phyloP scores from a whole-genome alignment of 2,329 filamentous ascomycete species.

The Colletotrichum echinochloae region DNA sequence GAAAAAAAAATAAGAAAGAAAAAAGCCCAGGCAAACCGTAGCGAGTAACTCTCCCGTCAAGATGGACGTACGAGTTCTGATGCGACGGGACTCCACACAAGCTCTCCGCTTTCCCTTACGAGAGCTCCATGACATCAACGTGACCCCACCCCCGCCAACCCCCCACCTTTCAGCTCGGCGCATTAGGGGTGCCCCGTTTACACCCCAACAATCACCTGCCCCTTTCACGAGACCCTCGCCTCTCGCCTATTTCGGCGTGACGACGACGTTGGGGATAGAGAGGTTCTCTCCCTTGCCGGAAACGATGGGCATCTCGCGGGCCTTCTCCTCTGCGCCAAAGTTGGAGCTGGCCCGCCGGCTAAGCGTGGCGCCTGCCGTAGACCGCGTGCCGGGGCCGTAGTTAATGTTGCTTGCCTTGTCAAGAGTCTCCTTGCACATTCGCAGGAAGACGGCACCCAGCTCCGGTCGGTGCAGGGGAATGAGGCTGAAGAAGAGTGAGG shows the following conservation, averaged over 20 bases:
- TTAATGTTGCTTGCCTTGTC: constrained; percentile 43
- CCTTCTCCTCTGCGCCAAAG: constrained; percentile 35
- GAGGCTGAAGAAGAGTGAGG: constrained; percentile 47
- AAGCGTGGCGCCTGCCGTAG: constrained; percentile 31
- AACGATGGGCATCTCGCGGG: constrained; percentile 36
- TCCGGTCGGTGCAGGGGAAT: constrained; percentile 47
- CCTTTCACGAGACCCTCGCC: neutral
- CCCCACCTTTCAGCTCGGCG: constrained; percentile 18
- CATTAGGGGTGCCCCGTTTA: constrained; percentile 9
- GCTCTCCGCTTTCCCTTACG: constrained; percentile 16
- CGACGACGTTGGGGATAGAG: constrained; percentile 31
- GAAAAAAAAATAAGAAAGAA: neutral
- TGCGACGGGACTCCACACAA: constrained; percentile 14
- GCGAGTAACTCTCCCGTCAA: neutral
- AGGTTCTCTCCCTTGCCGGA: constrained; percentile 32
- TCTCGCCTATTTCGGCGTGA: constrained; percentile 25
- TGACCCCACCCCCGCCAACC: constrained; percentile 25
- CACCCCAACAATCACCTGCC: neutral
- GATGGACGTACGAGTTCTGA: neutral
- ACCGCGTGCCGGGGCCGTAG: constrained; percentile 40
- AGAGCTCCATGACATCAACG: constrained; percentile 27
- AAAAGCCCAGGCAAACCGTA: neutral
- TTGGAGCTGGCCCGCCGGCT: constrained; percentile 40
- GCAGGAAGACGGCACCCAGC: constrained; percentile 45
- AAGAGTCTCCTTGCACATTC: constrained; percentile 45